A percentile compares a stretch with the other conserved stretches of the same genome.
Evolutionary conservation across 1,284 basidiomycete species (phyloP).

Genomic region (Exobasidium cylindrosporum): DNA sequence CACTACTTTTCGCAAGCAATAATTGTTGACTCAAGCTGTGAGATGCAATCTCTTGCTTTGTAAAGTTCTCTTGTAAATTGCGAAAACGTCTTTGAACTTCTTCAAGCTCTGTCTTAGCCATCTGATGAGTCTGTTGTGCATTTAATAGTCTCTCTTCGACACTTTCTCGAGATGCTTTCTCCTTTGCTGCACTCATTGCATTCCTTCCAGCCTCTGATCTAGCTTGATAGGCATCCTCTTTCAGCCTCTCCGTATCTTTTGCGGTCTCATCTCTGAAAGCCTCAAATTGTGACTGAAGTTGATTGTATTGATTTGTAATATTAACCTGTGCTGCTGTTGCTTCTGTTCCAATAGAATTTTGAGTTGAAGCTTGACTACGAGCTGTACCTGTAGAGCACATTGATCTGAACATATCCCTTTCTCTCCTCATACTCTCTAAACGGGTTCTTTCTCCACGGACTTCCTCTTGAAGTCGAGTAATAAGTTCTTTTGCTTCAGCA

Average conservation of each 20-base stretch:
- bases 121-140: slow-evolving; percentile 42
- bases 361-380: background rate
- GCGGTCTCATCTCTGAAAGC: slow-evolving; percentile 75
- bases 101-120: slow-evolving; percentile 51
- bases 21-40: slow-evolving; percentile 64
- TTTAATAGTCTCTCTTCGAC: slow-evolving; percentile 58
- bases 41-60: slow-evolving; percentile 57
- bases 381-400: slow-evolving; percentile 61
- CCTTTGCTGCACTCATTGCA: slow-evolving; percentile 62
- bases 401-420: slow-evolving; percentile 78
- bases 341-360: background rate
- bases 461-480: slow-evolving; percentile 73
- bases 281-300: slow-evolving; percentile 73
- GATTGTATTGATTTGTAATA: slow-evolving; percentile 59
- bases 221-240: slow-evolving; percentile 72
- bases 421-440: slow-evolving; percentile 76
- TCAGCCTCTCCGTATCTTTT: slow-evolving; percentile 65
- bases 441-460: slow-evolving; percentile 69
- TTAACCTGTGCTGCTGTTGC: slow-evolving; percentile 3
- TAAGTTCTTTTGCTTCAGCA: slow-evolving; percentile 79
- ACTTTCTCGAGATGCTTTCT: slow-evolving; percentile 43
- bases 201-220: slow-evolving; percentile 70
- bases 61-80: slow-evolving; percentile 46
- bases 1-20: slow-evolving; percentile 42
- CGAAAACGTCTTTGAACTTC: slow-evolving; percentile 54